phyloP scores from a whole-genome alignment of 2,329 filamentous ascomycete species.

The Nectriaceae sp. region DNA sequence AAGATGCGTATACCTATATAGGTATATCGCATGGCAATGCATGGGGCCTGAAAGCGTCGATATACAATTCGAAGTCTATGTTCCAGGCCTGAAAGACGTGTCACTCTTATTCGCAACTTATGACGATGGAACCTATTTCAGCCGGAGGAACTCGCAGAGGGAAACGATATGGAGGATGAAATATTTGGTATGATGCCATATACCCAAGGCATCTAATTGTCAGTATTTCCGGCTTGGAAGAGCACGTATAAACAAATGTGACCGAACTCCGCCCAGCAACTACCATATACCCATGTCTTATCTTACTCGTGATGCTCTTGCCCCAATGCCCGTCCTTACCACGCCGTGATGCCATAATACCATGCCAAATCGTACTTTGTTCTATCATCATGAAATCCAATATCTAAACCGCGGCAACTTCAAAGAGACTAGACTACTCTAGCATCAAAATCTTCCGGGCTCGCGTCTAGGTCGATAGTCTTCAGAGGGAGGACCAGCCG shows the following conservation, averaged over 20 bases:
- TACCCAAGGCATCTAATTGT: too few relatives aligned
- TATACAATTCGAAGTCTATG: conserved; percentile 52
- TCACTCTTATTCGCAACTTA: too few relatives aligned
- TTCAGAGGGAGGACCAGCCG: conserved; percentile 82
- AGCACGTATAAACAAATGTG: too few relatives aligned
- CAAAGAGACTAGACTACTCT: too few relatives aligned
- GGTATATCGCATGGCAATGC: conserved; percentile 61
- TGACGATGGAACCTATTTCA: too few relatives aligned
- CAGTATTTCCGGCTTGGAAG: too few relatives aligned
- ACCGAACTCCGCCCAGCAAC: too few relatives aligned
- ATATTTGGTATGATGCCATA: too few relatives aligned
- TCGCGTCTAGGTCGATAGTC: conserved; percentile 43
- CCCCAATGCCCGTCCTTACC: background rate
- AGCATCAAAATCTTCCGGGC: conserved; percentile 37
- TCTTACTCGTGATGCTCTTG: background rate
- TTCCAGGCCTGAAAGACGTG: conserved; percentile 23
- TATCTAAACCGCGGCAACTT: background rate
- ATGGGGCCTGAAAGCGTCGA: conserved; percentile 62
- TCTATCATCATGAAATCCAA: background rate
- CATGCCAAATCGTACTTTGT: background rate
- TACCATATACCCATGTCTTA: too few relatives aligned
- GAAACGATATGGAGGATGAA: too few relatives aligned
- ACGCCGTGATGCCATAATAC: background rate
- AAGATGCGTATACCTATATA: conserved; percentile 70
- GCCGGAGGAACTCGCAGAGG: too few relatives aligned